These are phyloP conservation scores for Paramyrothecium roridum DNA, from an alignment of 2,329 filamentous ascomycete species.

Conservation along the genomic window DNA sequence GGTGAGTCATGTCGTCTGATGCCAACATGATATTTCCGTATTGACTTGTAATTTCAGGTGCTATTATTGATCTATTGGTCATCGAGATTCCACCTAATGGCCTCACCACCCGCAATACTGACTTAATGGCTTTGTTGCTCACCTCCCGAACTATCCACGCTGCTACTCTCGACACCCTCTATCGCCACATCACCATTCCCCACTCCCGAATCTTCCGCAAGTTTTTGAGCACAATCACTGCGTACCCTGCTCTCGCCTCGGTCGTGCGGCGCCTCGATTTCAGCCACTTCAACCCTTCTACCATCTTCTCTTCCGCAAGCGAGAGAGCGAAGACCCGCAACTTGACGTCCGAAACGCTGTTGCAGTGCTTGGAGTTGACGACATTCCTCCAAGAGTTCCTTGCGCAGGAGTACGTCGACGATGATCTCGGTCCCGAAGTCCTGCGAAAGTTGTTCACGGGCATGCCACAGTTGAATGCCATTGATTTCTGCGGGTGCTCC, in stretches of 20 bases:
- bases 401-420: conserved; percentile 76
- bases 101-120: conserved; percentile 71
- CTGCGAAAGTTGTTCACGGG: conserved; percentile 68
- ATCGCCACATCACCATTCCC: conserved; percentile 76
- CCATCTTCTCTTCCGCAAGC: conserved; percentile 70
- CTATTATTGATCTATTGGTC: conserved; percentile 72
- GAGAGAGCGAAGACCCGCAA: conserved; percentile 74
- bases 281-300: conserved; percentile 79
- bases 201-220: conserved; percentile 83
- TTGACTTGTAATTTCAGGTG: conserved; percentile 40
- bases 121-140: conserved; percentile 71
- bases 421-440: conserved; percentile 67
- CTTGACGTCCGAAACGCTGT: conserved; percentile 69
- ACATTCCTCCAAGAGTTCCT: conserved; percentile 76
- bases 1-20: conserved; percentile 56
- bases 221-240: conserved; percentile 66
- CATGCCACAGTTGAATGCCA: conserved; percentile 59
- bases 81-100: conserved; percentile 71
- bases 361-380: conserved; percentile 67
- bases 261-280: conserved; percentile 80
- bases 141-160: conserved; percentile 73
- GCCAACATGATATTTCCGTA: conserved; percentile 55
- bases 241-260: conserved; percentile 66
- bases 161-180: conserved; percentile 71
- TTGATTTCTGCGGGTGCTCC: conserved; percentile 78